Base-by-base conservation (phyloP, 75 land plant genomes). In the Picea sitchensis region DNA sequence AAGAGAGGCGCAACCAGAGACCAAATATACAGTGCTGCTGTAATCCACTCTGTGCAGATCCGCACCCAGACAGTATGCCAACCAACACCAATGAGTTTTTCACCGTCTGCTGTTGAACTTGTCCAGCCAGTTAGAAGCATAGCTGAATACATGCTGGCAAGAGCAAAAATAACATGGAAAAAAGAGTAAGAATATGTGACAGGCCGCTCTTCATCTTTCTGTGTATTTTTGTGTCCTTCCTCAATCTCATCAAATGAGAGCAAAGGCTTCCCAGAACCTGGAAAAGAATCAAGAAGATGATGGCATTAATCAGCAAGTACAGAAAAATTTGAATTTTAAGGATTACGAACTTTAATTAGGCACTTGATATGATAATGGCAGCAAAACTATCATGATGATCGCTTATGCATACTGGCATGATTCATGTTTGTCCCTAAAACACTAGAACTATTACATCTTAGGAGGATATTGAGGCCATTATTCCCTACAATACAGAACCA, bases 41-140 rank as follows among this genome's bases (percentile, higher is more conserved):
- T 98, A 15, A 90, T 85, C 99, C 99, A 98, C 81, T 98, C 86
- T 0, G 98, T 95, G 83, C 92, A 83, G 36, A 98, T 98, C 21
- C 99, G 88, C 36, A 98, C 98, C 99, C 99, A 98, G 38, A 98
- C 99, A 12, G 99, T 90, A 14, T 96, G 90, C 99, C 99, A 98
- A 59, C 99, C 99, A 38, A 98, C 98, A 81, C 95, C 98, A 11
- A 93, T 89, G 68, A 92, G 86, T 15, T 98, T 89, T 59, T 94
- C 81, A 68, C 88, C 89, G 8, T 85, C 90, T 9, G 81, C 32
- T n/a, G 82, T 78, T 18, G 96, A 78, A 76, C 86, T 93, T 44
- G 91, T 94, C 99, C 99, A 98, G 9, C 99, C 98, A 5, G 96
- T 91, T 18, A 98, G 88, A 73, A 98, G 98, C 99, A 98, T 98